Evolutionary conservation across 2,329 filamentous ascomycete species (phyloP).

Genomic region (Aureobasidium sp.): DNA sequence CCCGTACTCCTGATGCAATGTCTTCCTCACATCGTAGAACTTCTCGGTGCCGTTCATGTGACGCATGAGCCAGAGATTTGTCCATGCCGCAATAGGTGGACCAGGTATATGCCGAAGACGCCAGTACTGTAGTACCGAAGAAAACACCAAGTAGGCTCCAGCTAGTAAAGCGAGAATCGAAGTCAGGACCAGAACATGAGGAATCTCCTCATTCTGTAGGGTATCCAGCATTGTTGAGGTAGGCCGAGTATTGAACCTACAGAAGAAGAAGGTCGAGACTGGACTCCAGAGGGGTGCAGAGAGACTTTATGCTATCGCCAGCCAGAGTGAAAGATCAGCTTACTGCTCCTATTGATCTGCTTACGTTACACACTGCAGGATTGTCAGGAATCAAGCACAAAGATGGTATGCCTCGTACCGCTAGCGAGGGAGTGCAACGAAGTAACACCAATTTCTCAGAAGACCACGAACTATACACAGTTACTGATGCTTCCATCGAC

Average conservation of each 20-base stretch:
- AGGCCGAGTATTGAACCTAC: no score
- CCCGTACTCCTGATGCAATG: neutral
- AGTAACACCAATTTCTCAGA: no score
- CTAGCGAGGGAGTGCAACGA: neutral
- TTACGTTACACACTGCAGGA: neutral
- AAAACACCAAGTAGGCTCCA: neutral
- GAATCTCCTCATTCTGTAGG: neutral
- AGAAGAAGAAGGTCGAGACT: no score
- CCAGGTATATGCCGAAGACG: neutral
- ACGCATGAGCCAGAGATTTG: neutral
- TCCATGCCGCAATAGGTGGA: neutral
- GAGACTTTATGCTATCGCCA: no score
- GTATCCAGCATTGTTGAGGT: neutral
- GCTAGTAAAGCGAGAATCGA: neutral
- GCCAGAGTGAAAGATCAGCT: no score
- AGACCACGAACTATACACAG: neutral
- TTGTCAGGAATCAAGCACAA: neutral
- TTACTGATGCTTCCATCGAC: neutral
- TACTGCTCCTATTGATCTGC: no score
- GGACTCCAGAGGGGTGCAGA: no score
- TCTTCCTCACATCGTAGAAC: neutral
- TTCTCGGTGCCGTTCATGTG: neutral
- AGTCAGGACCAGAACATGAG: neutral
- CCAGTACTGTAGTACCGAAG: neutral
- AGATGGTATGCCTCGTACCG: neutral